Evolutionary conservation across 129 eudicot species (phyloP).

Genomic region (Chrysanthemum seticuspe): DNA sequence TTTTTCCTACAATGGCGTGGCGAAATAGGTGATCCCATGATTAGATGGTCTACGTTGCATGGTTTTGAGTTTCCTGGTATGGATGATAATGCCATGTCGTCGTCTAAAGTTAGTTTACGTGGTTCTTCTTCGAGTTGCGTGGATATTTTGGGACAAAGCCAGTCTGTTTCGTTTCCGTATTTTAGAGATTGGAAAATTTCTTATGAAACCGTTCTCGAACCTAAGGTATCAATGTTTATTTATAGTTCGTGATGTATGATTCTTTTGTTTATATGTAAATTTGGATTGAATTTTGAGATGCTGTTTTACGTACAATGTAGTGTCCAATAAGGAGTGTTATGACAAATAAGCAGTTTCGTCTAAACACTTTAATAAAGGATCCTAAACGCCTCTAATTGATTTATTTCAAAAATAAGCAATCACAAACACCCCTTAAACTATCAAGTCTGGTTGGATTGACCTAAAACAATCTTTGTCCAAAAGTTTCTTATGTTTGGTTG

Average conservation of each 20-base stretch:
- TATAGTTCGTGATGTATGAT: background rate
- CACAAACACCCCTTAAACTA: too few species aligned
- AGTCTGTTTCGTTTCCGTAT: slow-evolving; percentile 38
- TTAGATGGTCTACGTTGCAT: slow-evolving; percentile 20
- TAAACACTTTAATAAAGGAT: too few species aligned
- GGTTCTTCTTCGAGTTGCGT: slow-evolving; percentile 32
- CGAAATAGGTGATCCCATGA: slow-evolving; percentile 36
- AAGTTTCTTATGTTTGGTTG: too few species aligned
- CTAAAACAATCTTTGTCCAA: too few species aligned
- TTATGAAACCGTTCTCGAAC: slow-evolving; percentile 34
- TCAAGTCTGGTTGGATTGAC: too few species aligned
- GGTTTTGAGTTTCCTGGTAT: slow-evolving; percentile 33
- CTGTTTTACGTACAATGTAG: background rate
- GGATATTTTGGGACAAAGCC: slow-evolving; percentile 38
- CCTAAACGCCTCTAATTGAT: too few species aligned
- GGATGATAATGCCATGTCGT: slow-evolving; percentile 19
- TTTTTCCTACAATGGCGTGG: slow-evolving; percentile 93
- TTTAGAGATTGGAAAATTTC: slow-evolving; percentile 40
- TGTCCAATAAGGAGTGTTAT: too few species aligned
- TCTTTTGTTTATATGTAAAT: background rate
- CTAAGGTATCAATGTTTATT: slow-evolving; percentile 31
- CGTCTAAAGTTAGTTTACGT: slow-evolving; percentile 10
- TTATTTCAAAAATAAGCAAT: too few species aligned
- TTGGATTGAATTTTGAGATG: background rate
- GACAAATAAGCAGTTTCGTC: too few species aligned